phyloP scores from a whole-genome alignment of 2,329 filamentous ascomycete species.

The Juglanconis juglandina region DNA sequence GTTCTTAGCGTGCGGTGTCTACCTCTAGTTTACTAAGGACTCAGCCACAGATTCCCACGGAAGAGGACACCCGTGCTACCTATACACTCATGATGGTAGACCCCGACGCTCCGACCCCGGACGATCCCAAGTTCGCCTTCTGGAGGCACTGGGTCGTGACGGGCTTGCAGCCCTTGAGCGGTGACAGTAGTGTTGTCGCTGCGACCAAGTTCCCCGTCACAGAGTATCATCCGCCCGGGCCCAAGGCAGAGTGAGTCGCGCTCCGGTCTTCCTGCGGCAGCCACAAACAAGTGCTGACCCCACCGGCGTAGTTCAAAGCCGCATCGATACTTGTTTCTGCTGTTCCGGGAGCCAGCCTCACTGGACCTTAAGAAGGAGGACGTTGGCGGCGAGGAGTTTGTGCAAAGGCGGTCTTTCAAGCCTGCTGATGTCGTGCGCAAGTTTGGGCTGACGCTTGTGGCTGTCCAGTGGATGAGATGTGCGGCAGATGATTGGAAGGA shows the following conservation, averaged over 20 bases:
- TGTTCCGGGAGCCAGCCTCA: slow-evolving; percentile 38
- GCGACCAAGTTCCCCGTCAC: slow-evolving; percentile 35
- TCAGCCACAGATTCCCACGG: no score
- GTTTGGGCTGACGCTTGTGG: slow-evolving; percentile 36
- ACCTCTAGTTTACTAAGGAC: neutral
- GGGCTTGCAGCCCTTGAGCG: slow-evolving; percentile 32
- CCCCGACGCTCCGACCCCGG: slow-evolving; percentile 53
- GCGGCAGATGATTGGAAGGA: slow-evolving; percentile 41
- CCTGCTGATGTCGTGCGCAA: slow-evolving; percentile 36
- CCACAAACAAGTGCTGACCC: neutral
- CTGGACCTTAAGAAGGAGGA: slow-evolving; percentile 36
- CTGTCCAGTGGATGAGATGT: slow-evolving; percentile 44
- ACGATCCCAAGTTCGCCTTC: slow-evolving; percentile 52
- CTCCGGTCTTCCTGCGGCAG: neutral
- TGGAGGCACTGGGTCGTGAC: slow-evolving; percentile 53
- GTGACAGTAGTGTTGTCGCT: slow-evolving; percentile 22
- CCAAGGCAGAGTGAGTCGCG: slow-evolving; percentile 42
- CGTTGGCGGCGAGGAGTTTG: slow-evolving; percentile 45
- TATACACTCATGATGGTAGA: slow-evolving; percentile 51
- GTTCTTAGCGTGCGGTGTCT: neutral
- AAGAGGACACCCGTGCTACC: slow-evolving; percentile 23
- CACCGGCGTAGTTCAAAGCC: slow-evolving; percentile 37
- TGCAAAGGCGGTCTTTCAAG: slow-evolving; percentile 41
- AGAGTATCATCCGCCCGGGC: slow-evolving; percentile 41
- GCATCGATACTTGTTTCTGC: slow-evolving; percentile 44